Evolutionary conservation across 2,329 filamentous ascomycete species (phyloP).

Genomic region (Ilyonectria sp.): DNA sequence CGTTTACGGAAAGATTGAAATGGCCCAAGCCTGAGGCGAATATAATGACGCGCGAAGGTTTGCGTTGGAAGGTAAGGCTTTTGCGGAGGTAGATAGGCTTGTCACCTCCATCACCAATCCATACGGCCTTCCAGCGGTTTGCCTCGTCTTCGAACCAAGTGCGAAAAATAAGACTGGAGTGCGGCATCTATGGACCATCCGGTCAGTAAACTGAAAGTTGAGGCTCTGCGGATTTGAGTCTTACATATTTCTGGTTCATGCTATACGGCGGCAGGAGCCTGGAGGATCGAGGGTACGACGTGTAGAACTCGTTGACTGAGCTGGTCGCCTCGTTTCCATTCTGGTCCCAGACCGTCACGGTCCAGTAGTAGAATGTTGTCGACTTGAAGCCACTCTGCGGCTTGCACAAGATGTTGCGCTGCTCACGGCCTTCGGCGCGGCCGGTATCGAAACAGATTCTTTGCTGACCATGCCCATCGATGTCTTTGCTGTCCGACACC

Average conservation of each 20-base stretch:
- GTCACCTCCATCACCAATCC: conserved; percentile 57
- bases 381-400: conserved; percentile 53
- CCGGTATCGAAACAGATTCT: conserved; percentile 38
- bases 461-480: neutral
- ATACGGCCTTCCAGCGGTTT: conserved; percentile 58
- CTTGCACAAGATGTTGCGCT: conserved; percentile 44
- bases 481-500: conserved; percentile 16
- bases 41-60: conserved; percentile 52
- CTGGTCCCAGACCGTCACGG: conserved; percentile 55
- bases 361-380: conserved; percentile 55
- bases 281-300: conserved; percentile 54
- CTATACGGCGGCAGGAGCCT: conserved; percentile 56
- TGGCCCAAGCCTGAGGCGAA: conserved; percentile 58
- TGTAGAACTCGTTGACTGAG: conserved; percentile 54
- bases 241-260: conserved; percentile 58
- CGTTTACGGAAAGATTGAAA: conserved; percentile 57
- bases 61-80: conserved; percentile 46
- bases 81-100: conserved; percentile 59
- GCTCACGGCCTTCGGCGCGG: conserved; percentile 36
- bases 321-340: conserved; percentile 47
- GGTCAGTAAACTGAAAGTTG: neutral
- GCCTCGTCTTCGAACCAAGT: conserved; percentile 58
- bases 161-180: conserved; percentile 58
- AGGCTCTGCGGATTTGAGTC: neutral
- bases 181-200: conserved; percentile 56